These are phyloP conservation scores for Oropetium thomaeum DNA, from an alignment of 176 grass and related monocot species.

Conservation along the genomic window DNA sequence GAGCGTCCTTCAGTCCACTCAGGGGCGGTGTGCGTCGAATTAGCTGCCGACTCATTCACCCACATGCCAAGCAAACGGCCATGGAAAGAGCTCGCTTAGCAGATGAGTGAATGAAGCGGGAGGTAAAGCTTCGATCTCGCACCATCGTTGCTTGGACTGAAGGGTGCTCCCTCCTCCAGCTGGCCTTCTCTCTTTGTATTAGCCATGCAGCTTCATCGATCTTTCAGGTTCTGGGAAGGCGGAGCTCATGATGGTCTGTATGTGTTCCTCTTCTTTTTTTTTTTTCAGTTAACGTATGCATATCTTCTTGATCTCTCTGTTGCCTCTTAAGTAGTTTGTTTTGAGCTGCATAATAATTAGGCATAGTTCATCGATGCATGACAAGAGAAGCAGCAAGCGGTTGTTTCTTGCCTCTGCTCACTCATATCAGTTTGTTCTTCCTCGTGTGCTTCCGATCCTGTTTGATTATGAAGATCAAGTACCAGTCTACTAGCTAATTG, in stretches of 20 bases:
- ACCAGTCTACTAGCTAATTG: background rate
- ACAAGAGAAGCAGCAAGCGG: background rate
- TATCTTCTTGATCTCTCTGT: background rate
- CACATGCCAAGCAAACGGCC: constrained; percentile 56
- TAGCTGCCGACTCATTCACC: constrained; percentile 98
- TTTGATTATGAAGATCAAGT: no score
- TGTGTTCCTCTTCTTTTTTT: background rate
- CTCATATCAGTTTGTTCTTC: background rate
- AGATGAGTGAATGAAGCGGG: constrained; percentile 97
- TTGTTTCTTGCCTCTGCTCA: background rate
- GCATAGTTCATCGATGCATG: background rate
- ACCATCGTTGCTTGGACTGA: constrained; percentile 91
- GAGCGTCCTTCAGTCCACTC: constrained; percentile 98
- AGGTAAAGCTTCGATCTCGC: constrained; percentile 68
- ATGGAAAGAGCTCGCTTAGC: constrained; percentile 56
- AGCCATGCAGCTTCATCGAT: constrained; percentile 14
- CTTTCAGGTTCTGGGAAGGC: background rate
- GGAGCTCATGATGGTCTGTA: constrained; percentile 10
- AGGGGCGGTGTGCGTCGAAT: constrained; percentile 58
- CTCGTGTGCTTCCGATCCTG: constrained; percentile 11
- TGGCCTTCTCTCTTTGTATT: background rate
- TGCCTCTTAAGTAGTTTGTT: background rate
- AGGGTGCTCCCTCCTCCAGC: constrained; percentile 89
- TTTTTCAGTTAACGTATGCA: background rate
- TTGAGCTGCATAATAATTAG: constrained; percentile 13